Conservation (phyloP, 805 yeast species). For the Starmerella powellii region DNA sequence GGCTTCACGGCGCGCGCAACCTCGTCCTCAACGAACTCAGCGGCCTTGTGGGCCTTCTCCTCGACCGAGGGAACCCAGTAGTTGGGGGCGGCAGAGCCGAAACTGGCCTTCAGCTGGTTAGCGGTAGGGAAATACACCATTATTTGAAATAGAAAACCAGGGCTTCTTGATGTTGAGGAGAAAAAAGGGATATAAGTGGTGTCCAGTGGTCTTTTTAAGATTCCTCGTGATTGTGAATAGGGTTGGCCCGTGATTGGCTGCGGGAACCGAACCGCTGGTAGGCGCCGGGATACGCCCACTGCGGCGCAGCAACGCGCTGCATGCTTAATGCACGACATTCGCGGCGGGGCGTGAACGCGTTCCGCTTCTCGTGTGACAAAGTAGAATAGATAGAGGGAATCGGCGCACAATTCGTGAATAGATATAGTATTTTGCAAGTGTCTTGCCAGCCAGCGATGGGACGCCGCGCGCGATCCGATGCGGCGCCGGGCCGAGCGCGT, state of each 20-base stretch:
- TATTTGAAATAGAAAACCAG: background rate
- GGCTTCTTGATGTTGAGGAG: background rate
- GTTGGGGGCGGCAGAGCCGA: constrained; percentile 27
- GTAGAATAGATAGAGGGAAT: no score
- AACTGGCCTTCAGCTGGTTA: constrained; percentile 29
- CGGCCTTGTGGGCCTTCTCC: constrained; percentile 22
- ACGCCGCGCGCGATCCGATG: no score
- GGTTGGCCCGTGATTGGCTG: constrained; percentile 11
- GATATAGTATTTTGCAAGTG: no score
- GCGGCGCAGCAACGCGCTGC: no score
- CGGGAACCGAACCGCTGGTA: background rate
- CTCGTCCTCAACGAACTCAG: constrained; percentile 28
- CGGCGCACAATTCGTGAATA: no score
- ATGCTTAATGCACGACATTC: no score
- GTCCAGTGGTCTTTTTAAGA: constrained; percentile 1
- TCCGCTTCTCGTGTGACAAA: no score
- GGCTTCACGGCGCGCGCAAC: constrained; percentile 28
- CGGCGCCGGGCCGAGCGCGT: no score
- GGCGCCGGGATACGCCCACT: no score
- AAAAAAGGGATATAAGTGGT: background rate
- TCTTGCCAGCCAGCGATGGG: no score
- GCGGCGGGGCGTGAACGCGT: no score
- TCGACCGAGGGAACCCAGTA: constrained; percentile 29
- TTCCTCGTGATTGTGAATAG: constrained; percentile 7
- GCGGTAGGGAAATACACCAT: constrained; percentile 33